Base-by-base conservation (phyloP, 768 basidiomycete genomes). In the Boletus subcaerulescens region DNA sequence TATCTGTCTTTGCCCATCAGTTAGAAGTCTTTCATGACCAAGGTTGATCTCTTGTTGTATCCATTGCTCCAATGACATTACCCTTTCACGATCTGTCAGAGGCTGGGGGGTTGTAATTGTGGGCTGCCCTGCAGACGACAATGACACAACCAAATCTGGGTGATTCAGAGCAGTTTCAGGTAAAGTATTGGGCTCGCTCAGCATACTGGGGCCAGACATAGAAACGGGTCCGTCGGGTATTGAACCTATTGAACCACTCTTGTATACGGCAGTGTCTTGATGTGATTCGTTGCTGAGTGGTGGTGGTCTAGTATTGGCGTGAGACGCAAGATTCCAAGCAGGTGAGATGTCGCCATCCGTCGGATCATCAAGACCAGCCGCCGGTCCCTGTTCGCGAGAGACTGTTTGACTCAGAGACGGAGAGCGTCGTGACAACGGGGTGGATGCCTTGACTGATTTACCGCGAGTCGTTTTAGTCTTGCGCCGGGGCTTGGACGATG, bases 61-160 rank as follows among this genome's bases (percentile, higher is more conserved):
- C 82, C 89, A 89, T 63, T 93, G 83, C 63, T 93, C 91, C 45
- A 94, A 78, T 0, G 90, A 88, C 88, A 93, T 86, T 18, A 77
- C 72, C 55, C 85, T 75, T 66, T 93, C 88, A 18, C 81, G 81
- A 33, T 43, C 67, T 51, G 57, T 69, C 45, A 53, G 70, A 57
- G 17, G 29, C 43, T 62, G 58, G n/a, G 64, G n/a, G 32, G 36
- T 32, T 31, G 56, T 18, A 52, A 62, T 29, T 40, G 41, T 49
- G 31, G 64, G 55, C 7, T 56, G 48, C 29, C 52, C 55, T 33
- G 53, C 32, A 14, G 57, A 48, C 5, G 57, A 61, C 31, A 65
- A 22, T 36, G 59, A 53, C 24, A 68, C 32, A 24, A 59, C 45
- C 12, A 50, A 54, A 44, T 60, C 50, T 15, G 56, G 53, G 10